These are phyloP conservation scores for Anisodus acutangulus DNA, from an alignment of 257 asterid genomes.

Conservation along the genomic window DNA sequence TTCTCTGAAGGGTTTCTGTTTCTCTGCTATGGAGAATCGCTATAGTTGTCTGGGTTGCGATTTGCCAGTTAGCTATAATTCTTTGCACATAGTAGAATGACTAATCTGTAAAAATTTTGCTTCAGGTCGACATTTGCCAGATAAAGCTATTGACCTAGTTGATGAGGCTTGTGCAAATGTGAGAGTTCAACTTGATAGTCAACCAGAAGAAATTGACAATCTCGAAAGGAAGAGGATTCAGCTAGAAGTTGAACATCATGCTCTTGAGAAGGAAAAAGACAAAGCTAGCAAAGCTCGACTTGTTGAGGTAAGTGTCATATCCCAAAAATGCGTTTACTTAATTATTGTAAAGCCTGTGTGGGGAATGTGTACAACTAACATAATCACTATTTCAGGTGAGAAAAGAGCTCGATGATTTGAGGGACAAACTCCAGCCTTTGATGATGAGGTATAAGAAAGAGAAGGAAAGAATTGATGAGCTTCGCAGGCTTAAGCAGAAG, in stretches of 20 bases:
- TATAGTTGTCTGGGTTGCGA: background rate
- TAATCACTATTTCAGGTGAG: constrained; percentile 48
- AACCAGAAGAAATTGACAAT: constrained; percentile 74
- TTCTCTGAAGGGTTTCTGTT: background rate
- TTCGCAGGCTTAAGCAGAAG: constrained; percentile 67
- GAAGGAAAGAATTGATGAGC: constrained; percentile 82
- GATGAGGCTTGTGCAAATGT: constrained; percentile 84
- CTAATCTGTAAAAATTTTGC: background rate
- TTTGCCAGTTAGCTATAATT: background rate
- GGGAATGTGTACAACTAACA: background rate
- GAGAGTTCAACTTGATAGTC: constrained; percentile 83
- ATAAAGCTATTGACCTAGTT: constrained; percentile 73
- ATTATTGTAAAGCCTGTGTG: background rate
- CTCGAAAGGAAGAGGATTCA: constrained; percentile 79
- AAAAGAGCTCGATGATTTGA: constrained; percentile 85
- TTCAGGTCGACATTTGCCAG: constrained; percentile 72
- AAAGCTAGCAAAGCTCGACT: constrained; percentile 82
- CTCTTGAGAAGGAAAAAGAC: constrained; percentile 84
- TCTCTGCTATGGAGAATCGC: background rate
- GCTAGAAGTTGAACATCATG: constrained; percentile 71
- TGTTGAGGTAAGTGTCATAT: constrained; percentile 49
- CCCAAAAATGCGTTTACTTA: background rate
- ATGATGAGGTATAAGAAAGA: constrained; percentile 82
- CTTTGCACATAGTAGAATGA: background rate
- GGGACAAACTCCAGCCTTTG: constrained; percentile 88